Evolutionary conservation across 345 rosid genomes (phyloP), one percentile per base, ranked within the genome.

Genomic region (Corchorus olitorius): DNA sequence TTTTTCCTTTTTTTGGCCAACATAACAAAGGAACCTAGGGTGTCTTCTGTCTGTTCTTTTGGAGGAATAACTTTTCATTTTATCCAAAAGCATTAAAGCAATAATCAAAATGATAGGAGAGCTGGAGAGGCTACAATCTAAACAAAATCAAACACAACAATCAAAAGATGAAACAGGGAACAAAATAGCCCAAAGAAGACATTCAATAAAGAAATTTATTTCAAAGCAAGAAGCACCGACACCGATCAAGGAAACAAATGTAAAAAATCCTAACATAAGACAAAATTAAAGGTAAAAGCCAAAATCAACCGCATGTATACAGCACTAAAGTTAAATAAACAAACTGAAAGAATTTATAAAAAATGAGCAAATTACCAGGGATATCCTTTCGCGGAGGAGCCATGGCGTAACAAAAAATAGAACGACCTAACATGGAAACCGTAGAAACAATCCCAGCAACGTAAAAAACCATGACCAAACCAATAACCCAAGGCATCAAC

Each of bases 401-500:
- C 82, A 81, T 80, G 76, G 81, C 89, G 82, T 83, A 86, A 63
- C 87, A 84, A 75, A 96, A 65, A 14, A 93, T 75, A 0, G 93
- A 86, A 67, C 92, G 89, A 1, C 93, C 93, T 17, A 89, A 68
- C 84, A 91, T 73, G 39, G 98, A 92, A 73, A 96, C 78, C 9
- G 88, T 71, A 4, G 99, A 87, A 15, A 96, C 90, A 65, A 92
- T 71, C 43, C 97, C 99, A 2, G 87, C 99, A 55, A 93, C 91
- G 60, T 92, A 93, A 48, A 93, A 83, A 70, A 90, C 77, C 91
- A 91, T 77, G 6, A 92, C 77, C 73, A 96, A 84, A 74, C 94
- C 95, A 2, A 96, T 52, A 61, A 93, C 91, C 98, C 98, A 96
- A 1, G 99, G 99, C 97, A 96, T 88, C 91, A 96, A 68, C 77